Conservation (phyloP, 1,139 yeast genomes). For the Taphrina communis region DNA sequence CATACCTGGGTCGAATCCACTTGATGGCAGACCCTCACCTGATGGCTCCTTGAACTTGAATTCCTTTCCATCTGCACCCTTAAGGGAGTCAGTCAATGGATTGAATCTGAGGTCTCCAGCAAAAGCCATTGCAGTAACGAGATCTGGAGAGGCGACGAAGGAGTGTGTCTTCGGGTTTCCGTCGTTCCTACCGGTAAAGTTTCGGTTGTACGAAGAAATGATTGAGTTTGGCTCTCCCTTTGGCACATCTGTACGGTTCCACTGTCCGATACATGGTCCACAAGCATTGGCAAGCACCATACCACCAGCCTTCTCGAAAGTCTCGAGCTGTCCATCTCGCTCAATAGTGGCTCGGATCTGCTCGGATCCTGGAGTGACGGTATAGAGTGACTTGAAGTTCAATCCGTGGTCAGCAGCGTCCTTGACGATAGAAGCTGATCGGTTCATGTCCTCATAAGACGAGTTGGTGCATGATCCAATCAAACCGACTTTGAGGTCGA, state of each 20-base stretch:
- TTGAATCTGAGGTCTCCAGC: constrained; percentile 98
- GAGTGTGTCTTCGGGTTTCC: constrained; percentile 99
- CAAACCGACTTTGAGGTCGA: constrained; percentile 91
- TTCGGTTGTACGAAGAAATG: constrained; percentile 98
- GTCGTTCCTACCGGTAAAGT: constrained; percentile 97
- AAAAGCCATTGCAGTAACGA: constrained; percentile 93
- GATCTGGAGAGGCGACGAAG: constrained; percentile 97
- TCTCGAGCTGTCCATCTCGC: constrained; percentile 92
- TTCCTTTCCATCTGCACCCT: constrained; percentile 93
- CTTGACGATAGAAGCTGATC: constrained; percentile 91
- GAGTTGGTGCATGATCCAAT: constrained; percentile 99
- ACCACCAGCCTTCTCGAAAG: constrained; percentile 93
- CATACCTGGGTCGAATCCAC: constrained; percentile 92
- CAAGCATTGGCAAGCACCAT: constrained; percentile 96
- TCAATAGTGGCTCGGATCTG: constrained; percentile 98
- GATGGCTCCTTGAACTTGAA: constrained; percentile 87
- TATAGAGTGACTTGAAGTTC: constrained; percentile 85
- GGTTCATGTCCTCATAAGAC: constrained; percentile 97
- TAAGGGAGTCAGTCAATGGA: constrained; percentile 94
- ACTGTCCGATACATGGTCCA: constrained; percentile 99
- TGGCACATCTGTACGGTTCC: constrained; percentile 97
- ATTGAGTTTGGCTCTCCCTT: constrained; percentile 99
- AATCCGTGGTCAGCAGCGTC: constrained; percentile 92
- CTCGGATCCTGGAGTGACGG: constrained; percentile 99
- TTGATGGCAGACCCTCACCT: constrained; percentile 91